Evolutionary conservation across 306 rosid genomes (phyloP).

Genomic region (Lathyrus tuberosus): DNA sequence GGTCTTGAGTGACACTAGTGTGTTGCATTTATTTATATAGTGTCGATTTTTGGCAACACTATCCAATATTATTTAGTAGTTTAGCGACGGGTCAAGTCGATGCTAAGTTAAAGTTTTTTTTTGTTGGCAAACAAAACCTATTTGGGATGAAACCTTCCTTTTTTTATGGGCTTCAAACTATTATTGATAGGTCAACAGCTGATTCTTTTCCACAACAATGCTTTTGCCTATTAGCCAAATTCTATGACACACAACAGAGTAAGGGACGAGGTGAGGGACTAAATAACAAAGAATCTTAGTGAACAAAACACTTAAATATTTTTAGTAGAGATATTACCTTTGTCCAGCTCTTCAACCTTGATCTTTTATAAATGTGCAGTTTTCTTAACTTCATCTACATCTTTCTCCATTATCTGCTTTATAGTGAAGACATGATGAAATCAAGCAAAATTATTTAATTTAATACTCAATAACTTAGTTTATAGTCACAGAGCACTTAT

Average conservation of each 20-base stretch:
- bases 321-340: slow-evolving; percentile 52
- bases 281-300: slow-evolving; percentile 24
- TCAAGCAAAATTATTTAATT: slow-evolving; percentile 26
- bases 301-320: slow-evolving; percentile 16
- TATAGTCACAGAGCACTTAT: background rate
- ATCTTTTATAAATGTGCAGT: slow-evolving; percentile 77
- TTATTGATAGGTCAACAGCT: slow-evolving; percentile 85
- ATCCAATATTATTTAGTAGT: too few species aligned
- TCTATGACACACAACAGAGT: slow-evolving; percentile 53
- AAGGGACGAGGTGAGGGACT: slow-evolving; percentile 14
- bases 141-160: too few species aligned
- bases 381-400: slow-evolving; percentile 92
- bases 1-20: too few species aligned
- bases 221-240: slow-evolving; percentile 83
- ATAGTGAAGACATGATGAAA: slow-evolving; percentile 59
- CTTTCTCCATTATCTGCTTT: slow-evolving; percentile 88
- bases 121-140: too few species aligned
- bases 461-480: slow-evolving; percentile 4
- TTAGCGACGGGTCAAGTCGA: too few species aligned
- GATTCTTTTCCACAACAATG: slow-evolving; percentile 95
- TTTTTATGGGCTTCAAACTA: too few species aligned
- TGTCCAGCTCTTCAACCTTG: slow-evolving; percentile 85
- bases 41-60: too few species aligned
- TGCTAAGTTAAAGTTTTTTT: too few species aligned
- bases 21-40: too few species aligned